A percentile compares a stretch with the other conserved stretches of the same genome.
Conservation (phyloP, 352 stramenopile species). For the Lagenidium giganteum region DNA sequence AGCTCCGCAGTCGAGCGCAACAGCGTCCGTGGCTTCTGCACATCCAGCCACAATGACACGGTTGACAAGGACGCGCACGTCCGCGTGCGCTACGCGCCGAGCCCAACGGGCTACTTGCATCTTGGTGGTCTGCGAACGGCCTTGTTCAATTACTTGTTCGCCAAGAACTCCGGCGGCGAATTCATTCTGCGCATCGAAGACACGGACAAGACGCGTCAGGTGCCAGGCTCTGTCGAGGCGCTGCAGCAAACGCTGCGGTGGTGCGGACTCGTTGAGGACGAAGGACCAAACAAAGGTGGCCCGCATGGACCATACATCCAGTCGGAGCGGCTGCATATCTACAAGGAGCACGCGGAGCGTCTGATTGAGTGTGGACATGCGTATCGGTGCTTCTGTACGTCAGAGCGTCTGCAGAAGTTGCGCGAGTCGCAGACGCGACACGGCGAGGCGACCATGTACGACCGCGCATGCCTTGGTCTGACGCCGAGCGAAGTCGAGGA, state of each 20-base stretch:
- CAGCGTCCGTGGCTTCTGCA: no score
- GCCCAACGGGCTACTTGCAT: slow-evolving; percentile 88
- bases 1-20: no score
- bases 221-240: slow-evolving; percentile 79
- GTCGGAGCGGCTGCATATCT: slow-evolving; percentile 94
- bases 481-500: slow-evolving; percentile 84
- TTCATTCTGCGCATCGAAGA: slow-evolving; percentile 93
- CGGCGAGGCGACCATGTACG: slow-evolving; percentile 95
- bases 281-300: slow-evolving; percentile 89
- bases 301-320: slow-evolving; percentile 96
- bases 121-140: slow-evolving; percentile 88
- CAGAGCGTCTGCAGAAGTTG: slow-evolving; percentile 92
- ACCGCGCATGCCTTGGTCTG: slow-evolving; percentile 94
- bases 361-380: slow-evolving; percentile 90
- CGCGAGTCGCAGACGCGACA: slow-evolving; percentile 85
- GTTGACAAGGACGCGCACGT: slow-evolving; percentile 17
- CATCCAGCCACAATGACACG: slow-evolving; percentile 3
- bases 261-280: slow-evolving; percentile 96
- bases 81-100: slow-evolving; percentile 86
- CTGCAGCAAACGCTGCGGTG: slow-evolving; percentile 89
- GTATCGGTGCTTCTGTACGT: slow-evolving; percentile 97
- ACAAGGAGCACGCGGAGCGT: slow-evolving; percentile 86
- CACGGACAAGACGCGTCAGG: slow-evolving; percentile 88
- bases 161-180: slow-evolving; percentile 70
- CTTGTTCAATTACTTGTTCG: slow-evolving; percentile 92